phyloP scores from a whole-genome alignment of 305 asterid genomes.

The Fraxinus dipetala region DNA sequence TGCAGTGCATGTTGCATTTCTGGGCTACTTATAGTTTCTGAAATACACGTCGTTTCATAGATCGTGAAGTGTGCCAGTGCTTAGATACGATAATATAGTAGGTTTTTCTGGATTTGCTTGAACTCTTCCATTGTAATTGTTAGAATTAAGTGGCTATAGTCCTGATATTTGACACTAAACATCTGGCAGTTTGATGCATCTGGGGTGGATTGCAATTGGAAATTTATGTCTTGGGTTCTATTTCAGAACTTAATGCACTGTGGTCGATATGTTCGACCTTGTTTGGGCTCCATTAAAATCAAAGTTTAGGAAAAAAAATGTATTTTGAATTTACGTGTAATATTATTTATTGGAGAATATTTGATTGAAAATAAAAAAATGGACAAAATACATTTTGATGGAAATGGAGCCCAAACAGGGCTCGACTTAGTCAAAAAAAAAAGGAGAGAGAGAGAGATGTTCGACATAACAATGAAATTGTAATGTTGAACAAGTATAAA shows the following conservation, averaged over 20 bases:
- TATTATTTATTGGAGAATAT: no score
- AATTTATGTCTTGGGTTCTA: neutral
- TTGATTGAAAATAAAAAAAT: no score
- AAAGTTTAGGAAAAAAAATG: neutral
- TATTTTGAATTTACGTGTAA: no score
- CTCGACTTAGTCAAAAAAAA: no score
- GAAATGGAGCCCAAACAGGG: no score
- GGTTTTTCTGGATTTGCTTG: neutral
- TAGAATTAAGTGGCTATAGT: neutral
- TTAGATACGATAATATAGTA: neutral
- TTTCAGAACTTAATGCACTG: neutral
- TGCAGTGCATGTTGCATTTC: conserved; percentile 4
- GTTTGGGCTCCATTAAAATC: no score
- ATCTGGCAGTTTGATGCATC: neutral
- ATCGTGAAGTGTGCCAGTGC: neutral
- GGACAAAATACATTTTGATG: no score
- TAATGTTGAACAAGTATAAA: neutral
- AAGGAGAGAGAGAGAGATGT: no score
- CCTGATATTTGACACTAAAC: neutral
- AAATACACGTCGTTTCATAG: neutral
- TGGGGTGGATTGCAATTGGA: neutral
- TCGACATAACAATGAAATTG: neutral
- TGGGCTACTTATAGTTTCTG: conserved; percentile 23
- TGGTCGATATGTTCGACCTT: neutral
- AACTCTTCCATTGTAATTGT: neutral